Evolutionary conservation across 2,329 filamentous ascomycete species (phyloP).

Genomic region (Alternaria brassicae): DNA sequence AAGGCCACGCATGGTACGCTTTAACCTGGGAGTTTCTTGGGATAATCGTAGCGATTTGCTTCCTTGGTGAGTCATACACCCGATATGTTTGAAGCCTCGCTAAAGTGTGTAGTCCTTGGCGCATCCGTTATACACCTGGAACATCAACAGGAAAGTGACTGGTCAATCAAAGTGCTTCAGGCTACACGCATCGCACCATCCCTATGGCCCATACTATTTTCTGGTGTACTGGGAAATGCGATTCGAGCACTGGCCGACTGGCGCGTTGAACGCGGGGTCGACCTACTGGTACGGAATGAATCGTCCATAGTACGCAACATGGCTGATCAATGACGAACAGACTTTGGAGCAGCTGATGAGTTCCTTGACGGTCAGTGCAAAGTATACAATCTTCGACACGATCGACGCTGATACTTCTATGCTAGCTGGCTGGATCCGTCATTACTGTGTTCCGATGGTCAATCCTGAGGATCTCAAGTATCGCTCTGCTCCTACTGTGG

Average conservation of each 20-base stretch:
- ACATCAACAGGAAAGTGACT: neutral
- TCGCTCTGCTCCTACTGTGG: slow-evolving; percentile 10
- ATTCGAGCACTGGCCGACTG: slow-evolving; percentile 14
- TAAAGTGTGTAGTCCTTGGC: neutral
- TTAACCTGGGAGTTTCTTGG: neutral
- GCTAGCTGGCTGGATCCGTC: neutral
- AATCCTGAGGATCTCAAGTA: slow-evolving; percentile 6
- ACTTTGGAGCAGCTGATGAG: neutral
- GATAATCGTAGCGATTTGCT: neutral
- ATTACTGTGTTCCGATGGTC: slow-evolving; percentile 17
- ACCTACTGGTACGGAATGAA: slow-evolving; percentile 1
- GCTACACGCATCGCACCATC: slow-evolving; percentile 15
- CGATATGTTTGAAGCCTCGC: neutral
- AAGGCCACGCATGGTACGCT: neutral
- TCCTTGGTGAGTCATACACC: neutral
- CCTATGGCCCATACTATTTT: slow-evolving; percentile 18
- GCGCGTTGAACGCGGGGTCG: slow-evolving; percentile 13
- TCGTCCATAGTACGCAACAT: neutral
- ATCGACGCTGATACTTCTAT: neutral
- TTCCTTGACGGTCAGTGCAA: neutral
- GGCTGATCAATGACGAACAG: neutral
- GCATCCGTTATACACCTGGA: neutral
- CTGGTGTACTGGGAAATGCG: slow-evolving; percentile 14
- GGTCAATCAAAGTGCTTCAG: slow-evolving; percentile 2
- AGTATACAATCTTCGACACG: neutral